A percentile compares a stretch with the other conserved stretches of the same genome.
Conservation (phyloP, 192 early-diverging fungal genomes). For the Backusella australiensis region DNA sequence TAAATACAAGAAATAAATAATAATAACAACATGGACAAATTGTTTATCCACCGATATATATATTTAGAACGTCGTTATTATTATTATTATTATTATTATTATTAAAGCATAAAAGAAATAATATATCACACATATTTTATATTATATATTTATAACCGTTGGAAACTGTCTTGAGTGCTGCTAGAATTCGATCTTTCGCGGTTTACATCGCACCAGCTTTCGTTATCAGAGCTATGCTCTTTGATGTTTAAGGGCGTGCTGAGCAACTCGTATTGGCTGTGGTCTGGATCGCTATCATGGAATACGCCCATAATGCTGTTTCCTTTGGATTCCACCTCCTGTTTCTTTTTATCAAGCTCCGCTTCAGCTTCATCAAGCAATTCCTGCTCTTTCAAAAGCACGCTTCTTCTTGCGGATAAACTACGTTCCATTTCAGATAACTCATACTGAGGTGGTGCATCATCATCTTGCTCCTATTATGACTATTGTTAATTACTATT, state of each 20-base stretch:
- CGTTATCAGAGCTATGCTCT: not conserved
- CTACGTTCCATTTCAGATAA: constrained; percentile 9
- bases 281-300: not conserved
- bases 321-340: not conserved
- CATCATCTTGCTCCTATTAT: not conserved
- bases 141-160: not conserved
- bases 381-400: not conserved
- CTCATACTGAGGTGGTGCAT: not conserved
- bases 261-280: not conserved
- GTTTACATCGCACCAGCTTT: constrained; percentile 7
- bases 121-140: not conserved
- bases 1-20: constrained; percentile 50
- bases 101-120: not conserved
- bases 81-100: not conserved
- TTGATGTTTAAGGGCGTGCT: not conserved
- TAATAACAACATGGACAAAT: not conserved
- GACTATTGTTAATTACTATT: not conserved
- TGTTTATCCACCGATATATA: not conserved
- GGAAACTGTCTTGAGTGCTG: not conserved
- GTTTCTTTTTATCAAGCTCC: not conserved
- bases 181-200: not conserved
- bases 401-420: not conserved
- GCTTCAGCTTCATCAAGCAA: not conserved
- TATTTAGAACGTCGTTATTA: not conserved
- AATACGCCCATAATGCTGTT: constrained; percentile 12